These are phyloP conservation scores for Leptomonas pyrrhocoris DNA, from an alignment of 208 protist genomes.

Conservation along the genomic window DNA sequence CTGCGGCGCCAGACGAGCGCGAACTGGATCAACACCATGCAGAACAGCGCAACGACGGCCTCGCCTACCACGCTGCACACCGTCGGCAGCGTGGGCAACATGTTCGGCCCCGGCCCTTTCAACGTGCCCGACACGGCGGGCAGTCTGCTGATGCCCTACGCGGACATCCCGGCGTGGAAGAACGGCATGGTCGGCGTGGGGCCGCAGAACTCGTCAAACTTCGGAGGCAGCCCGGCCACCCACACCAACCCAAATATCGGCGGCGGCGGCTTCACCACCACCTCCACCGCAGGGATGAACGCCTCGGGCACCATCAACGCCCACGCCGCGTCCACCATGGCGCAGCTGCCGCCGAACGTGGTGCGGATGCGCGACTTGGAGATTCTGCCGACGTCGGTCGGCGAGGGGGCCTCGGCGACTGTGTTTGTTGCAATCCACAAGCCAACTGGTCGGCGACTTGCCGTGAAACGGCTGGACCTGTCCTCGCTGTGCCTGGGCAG, in stretches of 20 bases:
- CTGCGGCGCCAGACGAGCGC: slow-evolving; percentile 17
- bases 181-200: slow-evolving; percentile 22
- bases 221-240: slow-evolving; percentile 15
- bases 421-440: slow-evolving; percentile 78
- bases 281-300: slow-evolving; percentile 13
- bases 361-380: slow-evolving; percentile 70
- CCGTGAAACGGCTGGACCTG: slow-evolving; percentile 86
- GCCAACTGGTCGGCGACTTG: slow-evolving; percentile 64
- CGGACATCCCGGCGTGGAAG: slow-evolving; percentile 33
- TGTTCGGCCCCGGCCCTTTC: slow-evolving; percentile 7
- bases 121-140: slow-evolving; percentile 19
- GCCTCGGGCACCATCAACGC: not conserved
- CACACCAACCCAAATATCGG: slow-evolving; percentile 2
- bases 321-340: not conserved
- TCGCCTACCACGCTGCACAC: slow-evolving; percentile 11
- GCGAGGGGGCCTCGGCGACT: slow-evolving; percentile 73
- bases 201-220: not conserved
- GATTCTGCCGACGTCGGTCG: slow-evolving; percentile 39
- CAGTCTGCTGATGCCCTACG: slow-evolving; percentile 48
- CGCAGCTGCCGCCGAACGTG: slow-evolving; percentile 42
- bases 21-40: slow-evolving; percentile 16
- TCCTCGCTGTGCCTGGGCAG: slow-evolving; percentile 52
- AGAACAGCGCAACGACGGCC: not conserved
- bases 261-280: slow-evolving; percentile 1
- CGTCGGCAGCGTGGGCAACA: slow-evolving; percentile 11